Evolutionary conservation across 2,329 filamentous ascomycete genomes (phyloP), one percentile per base, ranked within the genome.

Genomic region (Ophiostoma sp.): DNA sequence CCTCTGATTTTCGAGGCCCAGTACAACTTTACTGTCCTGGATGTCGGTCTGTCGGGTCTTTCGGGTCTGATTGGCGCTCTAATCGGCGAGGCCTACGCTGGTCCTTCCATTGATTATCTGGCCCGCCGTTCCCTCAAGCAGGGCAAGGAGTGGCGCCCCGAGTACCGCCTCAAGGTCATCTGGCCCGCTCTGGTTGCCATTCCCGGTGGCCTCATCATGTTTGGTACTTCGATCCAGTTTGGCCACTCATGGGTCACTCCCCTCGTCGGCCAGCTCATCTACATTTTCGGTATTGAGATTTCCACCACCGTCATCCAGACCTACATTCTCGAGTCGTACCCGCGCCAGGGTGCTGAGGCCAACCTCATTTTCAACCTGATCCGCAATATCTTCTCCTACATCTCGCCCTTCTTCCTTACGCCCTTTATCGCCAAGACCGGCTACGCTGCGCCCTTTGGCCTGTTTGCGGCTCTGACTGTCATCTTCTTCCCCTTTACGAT

Each of bases 31-130:
- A 59, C 48, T 33, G 69, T 70, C 1, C 69, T 70, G 31, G 69
- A 70, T 3, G 69, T 70, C 5, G 69, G 69, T 3, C 52, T 70
- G n/a, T 70, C 69, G 7, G 69, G 69, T 19, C 39, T 81, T 6
- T 70, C 69, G 2, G 69, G 69, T 7, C 52, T 70, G 12, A 61
- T 70, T 48, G 69, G 69, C 15, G 69, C 69, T n/a, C 69, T 70
- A 33, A 70, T 70, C 17, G 69, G 69, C 36, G 69, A 70, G 22
- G 50, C 33, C n/a, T 70, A 70, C 9, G 69, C 69, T 52, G 69
- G 69, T 3, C 69, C 69, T 19, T 70, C 69, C 2, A 70, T 70
- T n/a, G 69, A 70, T 22, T 70, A 57, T 9, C 12, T 70, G 8
- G 69, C 69, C 11, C 69, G 69, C 69, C 50, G 69, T 1, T 55